Base-by-base conservation (phyloP, 352 stramenopile genomes). In the Pythium aquatile region DNA sequence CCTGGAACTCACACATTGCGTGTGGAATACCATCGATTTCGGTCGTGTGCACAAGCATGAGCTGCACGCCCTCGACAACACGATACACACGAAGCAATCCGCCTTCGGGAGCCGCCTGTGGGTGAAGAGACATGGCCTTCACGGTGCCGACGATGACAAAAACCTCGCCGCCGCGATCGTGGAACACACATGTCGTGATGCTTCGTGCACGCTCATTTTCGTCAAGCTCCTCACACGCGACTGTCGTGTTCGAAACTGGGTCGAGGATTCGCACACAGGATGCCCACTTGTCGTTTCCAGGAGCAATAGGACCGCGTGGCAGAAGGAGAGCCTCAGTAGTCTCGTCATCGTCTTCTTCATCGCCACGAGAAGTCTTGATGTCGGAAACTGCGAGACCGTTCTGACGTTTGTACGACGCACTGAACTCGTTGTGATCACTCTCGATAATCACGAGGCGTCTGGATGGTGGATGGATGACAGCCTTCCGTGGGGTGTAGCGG, bases 181-280 rank as follows among this genome's bases (percentile, higher is more conserved):
- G 88, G 77, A 99, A 99, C 1, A 97, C 83, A 70, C 97, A 97
- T 5, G 93, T 94, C 37, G 90, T 81, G 66, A 98, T 98, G 59
- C 90, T 98, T 13, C 98, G 76, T 17, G 94, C 95, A 42, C 91
- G 92, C 64, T 99, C 96, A 71, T 99, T 94, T 24, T 93, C 85
- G 40, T 91, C 87, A 35, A 99, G 79, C 69, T 99, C 96, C 56
- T 98, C 79, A 54, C 94, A 93, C 32, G 91, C 75, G 11, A 97
- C 77, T 0, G 87, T 97, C 33, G 93, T 77, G 60, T 79, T 88
- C 20, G 94, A 88, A 3, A 90, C 78, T n/a, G 96, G 96, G 71
- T 99, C 97, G 39, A 99, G 72, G 44, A 99, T 90, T n/a, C 97
- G 96, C 39, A 99, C 75, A 68, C 97, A 99, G 8, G 95, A 99